Evolutionary conservation across 345 rosid species (phyloP), one percentile per base, ranked within the genome.

Genomic region (Gossypium thurberi): DNA sequence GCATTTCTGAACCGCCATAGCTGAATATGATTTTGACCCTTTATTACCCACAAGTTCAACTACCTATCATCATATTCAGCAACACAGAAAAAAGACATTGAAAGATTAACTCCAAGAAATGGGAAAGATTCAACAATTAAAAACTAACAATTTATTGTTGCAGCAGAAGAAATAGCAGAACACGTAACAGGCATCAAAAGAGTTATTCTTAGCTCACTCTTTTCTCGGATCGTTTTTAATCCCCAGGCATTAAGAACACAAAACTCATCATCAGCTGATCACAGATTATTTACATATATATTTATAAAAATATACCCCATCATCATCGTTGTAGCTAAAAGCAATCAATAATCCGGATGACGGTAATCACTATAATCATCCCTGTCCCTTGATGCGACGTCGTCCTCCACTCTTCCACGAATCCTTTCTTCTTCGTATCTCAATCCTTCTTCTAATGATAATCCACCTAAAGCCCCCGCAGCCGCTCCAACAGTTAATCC

Each of bases 401-500:
- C 77, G 53, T 52, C 76, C 46, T 80, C 81, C 50, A 51, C 76
- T 15, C 72, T 63, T 18, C 75, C 76, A 18, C 72, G 74, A 13
- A 52, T 72, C 69, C 73, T 81, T 50, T 81, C 81, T 46, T 81
- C 81, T 70, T 78, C 84, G 14, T 73, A 76, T 53, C 74, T 78
- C 76, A 74, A 58, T n/a, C 83, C 82, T 43, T 76, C 83, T 4
- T 78, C 82, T 64, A 81, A 56, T 13, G 84, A 66, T 25, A 76
- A 66, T 69, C 82, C 82, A 63, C 82, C 84, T 17, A 80, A 21
- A 25, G 75, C 73, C 47, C 78, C 86, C 15, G 83, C 83, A 2
- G 68, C 74, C 0, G 82, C 82, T 4, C 86, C 86, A 58, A 72
- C 81, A 71, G 72, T 81, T 63, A 78, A 57, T 65, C 82, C 82